Base-by-base conservation (phyloP, 2,329 filamentous ascomycete species). In the Claviceps cyperi region DNA sequence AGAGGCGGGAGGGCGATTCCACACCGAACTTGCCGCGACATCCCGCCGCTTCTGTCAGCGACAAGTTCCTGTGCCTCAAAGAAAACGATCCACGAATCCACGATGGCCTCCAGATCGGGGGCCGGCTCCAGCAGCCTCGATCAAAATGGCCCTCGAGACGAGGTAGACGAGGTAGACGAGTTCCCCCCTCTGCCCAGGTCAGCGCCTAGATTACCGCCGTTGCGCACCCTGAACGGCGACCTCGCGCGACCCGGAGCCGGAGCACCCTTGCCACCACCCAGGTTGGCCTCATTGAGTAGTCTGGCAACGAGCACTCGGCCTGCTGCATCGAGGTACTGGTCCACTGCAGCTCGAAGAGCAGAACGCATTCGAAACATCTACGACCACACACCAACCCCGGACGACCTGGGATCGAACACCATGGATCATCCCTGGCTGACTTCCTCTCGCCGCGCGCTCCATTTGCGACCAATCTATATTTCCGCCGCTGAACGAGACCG, bases 281-380 rank as follows among this genome's bases (percentile, higher is more conserved):
- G 4, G 14, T 39, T 38, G n/a, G n/a, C 39, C 35, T 43, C 48
- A 3, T 15, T 21, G 3, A 22, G 21, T 39, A 46, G 35, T 13
- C 19, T 38, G 14, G 47, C 43, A 13, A 38, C 37, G 9, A 46
- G 21, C 41, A 35, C 46, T n/a, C 54, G 48, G 14, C 47, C 52
- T 3, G 50, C 52, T 3, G 50, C 50, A 13, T 49, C 52, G 9
- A 51, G 54, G 21, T 48, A 54, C 45, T 64, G 56, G 59, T 58
- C 60, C 19, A 50, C 61, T 7, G 58, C 59, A 4, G 55, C 61
- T 38, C 62, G 63, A 28, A 60, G 65, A 48, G 65, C 64, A 19
- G 65, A 67, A 54, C 64, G 65, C 52, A 66, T 67, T 45, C 62
- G 62, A 43, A 61, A 56, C 28, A 55, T 65, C 9, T 62, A 66